Base-by-base conservation (phyloP, 108 stramenopile species). In the Pseudonitzschia multiseries region DNA sequence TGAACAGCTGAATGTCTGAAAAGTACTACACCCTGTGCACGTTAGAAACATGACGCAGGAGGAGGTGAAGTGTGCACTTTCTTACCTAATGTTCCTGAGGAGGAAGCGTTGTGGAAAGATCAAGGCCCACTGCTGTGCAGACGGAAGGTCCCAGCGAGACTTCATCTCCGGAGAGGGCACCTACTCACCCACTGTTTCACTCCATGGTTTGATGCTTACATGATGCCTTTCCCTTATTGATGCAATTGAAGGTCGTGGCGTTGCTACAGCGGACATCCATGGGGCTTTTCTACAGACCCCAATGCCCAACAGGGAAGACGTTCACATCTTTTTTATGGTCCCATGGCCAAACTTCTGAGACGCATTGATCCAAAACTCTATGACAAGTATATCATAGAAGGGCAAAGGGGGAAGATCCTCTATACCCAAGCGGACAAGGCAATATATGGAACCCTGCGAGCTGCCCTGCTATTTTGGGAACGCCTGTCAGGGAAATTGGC, bases 221-320 rank as follows among this genome's bases (percentile, higher is more conserved):
- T 32, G 27, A n/a, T n/a, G n/a, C n/a, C n/a, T n/a, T n/a, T n/a
- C n/a, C 20, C 33, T 78, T 17, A 80, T 83, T 24, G 73, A 83
- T 52, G 76, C 84, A 9, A 43, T 46, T 6, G 81, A 85, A 63
- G 27, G 46, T 18, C 57, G 84, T 33, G 67, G 80, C 15, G 70
- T 80, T 0, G 73, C 57, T 0, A 71, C 70, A 20, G 60, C 59
- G 13, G 84, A 85, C 32, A 63, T 85, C 1, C 76, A 74, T 0
- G 72, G 75, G 43, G 81, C 84, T 5, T 85, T 82, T 63, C 50
- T 81, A 13, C 84, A 81, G 22, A 62, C 67, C n/a, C n/a, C n/a
- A 14, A 3, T 48, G 46, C 46, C 46, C 13, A 10, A 48, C 8
- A 10, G 46, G 4, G 36, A 36, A 6, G 36, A 5, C 4, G 36